Base-by-base conservation (phyloP, 2,329 filamentous ascomycete genomes). In the Aaosphaeria pasadenensis region DNA sequence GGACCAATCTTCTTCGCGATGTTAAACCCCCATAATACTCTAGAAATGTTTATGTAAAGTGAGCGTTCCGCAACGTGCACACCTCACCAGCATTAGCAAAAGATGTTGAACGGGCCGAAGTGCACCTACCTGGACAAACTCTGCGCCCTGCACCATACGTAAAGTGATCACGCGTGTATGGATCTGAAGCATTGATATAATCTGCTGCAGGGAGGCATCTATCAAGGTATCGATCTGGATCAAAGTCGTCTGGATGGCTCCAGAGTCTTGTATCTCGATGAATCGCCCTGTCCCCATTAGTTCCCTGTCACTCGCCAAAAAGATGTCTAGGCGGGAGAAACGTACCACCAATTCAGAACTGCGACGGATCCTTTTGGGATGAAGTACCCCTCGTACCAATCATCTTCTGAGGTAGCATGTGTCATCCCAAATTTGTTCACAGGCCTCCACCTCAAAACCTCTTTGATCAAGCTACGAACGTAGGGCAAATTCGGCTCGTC, bases 361-460 rank as follows among this genome's bases (percentile, higher is more conserved):
- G 61, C 59, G 1, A 67, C 58, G 11, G 55, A 53, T 3, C 68
- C 70, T 46, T 71, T 71, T 0, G 71, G 71, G 5, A 74, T 64
- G 43, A 66, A 66, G 42, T 64, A 63, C 1, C 69, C 77, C 58
- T 62, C 57, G 43, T 69, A 69, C 59, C 59, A 67, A 43, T 67
- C 65, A 48, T 69, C 64, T 32, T 65, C 58, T 31, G 54, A 56
- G 1, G 58, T 62, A 7, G 66, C 66, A 54, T 70, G 66, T 11
- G 63, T 57, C 61, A 68, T 68, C 0, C 63, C 63, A 43, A 66
- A 59, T 13, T 64, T 67, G 32, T 64, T 63, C 2, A 63, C 57
- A 5, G 62, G 62, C 32, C 60, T 45, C 64, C 64, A 69, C 24
- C 65, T 51, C 30, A 68, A 13, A 1, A 63, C 56, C 43, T 67